phyloP scores from a whole-genome alignment of 140 eudicot genomes.

The Senecio squalidus region DNA sequence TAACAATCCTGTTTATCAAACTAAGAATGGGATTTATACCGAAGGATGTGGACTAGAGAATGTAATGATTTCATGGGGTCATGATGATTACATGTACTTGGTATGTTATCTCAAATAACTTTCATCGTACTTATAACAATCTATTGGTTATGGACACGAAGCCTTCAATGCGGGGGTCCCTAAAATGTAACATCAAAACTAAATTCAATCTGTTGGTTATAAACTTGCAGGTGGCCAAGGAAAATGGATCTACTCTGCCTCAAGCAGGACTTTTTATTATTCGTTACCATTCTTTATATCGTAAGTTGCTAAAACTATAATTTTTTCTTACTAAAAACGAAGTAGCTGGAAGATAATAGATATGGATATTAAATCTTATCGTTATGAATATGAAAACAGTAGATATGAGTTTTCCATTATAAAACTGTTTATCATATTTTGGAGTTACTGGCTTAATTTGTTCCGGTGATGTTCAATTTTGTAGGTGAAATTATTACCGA shows the following conservation, averaged over 20 bases:
- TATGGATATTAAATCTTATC: not conserved
- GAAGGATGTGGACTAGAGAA: no score
- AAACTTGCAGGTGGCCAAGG: conserved; percentile 69
- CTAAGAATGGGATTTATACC: conserved; percentile 59
- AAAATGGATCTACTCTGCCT: conserved; percentile 74
- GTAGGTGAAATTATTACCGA: no score
- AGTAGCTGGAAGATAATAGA: not conserved
- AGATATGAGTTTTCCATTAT: no score
- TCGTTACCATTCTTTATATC: no score
- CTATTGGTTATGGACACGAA: not conserved
- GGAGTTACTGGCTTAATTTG: no score
- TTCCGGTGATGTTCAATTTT: no score
- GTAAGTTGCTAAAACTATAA: no score
- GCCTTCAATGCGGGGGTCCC: not conserved
- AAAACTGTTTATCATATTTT: no score
- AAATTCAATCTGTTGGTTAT: not conserved
- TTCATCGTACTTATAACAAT: not conserved
- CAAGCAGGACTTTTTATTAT: conserved; percentile 69
- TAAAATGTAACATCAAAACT: not conserved
- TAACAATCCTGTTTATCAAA: no score
- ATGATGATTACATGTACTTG: no score
- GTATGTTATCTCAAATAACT: not conserved
- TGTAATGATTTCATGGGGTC: no score
- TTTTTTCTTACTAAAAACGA: not conserved
- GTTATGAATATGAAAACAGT: no score